Evolutionary conservation across 305 asterid species (phyloP), one percentile per base, ranked within the genome.

Genomic region (Fraxinus greggii): DNA sequence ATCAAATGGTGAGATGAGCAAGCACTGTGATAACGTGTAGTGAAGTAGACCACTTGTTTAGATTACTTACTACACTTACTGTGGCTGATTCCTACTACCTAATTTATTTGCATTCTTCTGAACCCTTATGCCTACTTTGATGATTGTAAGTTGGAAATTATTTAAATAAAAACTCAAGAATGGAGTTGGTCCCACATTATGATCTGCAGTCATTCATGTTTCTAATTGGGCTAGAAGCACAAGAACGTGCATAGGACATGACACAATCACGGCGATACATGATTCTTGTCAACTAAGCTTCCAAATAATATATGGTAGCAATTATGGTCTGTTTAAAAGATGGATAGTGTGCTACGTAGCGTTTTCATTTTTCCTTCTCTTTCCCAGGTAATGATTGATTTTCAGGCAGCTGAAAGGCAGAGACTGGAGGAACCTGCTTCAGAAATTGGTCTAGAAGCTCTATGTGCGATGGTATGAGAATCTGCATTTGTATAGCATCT

Each of bases 341-440:
- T 24, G 35, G 19, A 65, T 65, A 28, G 32, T 17, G 32, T 65
- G 73, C 33, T 65, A 65, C 7, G n/a, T 24, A 65, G 73, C 61
- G 0, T 67, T 67, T 28, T 67, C 73, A 67, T 67, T 67, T 82
- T 77, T 74, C 63, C 75, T 82, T 75, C 81, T 29, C 72, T 77
- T 86, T 84, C 79, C 63, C 86, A 97, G 99, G 98, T 97, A 81
- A 91, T 97, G 99, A 91, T 91, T 84, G 99, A 95, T 92, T 97
- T 95, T 87, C 99, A 93, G 92, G 96, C 90, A 75, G 98, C 98
- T 79, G 92, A 97, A 89, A 90, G 91, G 91, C 88, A 93, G 86
- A 93, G 92, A 89, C 85, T 97, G 80, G 97, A 90, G 84, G 98
- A 93, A 90, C 99, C 97, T 90, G 98, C 98, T 86, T 95, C 98